Evolutionary conservation across 306 rosid species (phyloP).

Genomic region (Sicyos edulis): DNA sequence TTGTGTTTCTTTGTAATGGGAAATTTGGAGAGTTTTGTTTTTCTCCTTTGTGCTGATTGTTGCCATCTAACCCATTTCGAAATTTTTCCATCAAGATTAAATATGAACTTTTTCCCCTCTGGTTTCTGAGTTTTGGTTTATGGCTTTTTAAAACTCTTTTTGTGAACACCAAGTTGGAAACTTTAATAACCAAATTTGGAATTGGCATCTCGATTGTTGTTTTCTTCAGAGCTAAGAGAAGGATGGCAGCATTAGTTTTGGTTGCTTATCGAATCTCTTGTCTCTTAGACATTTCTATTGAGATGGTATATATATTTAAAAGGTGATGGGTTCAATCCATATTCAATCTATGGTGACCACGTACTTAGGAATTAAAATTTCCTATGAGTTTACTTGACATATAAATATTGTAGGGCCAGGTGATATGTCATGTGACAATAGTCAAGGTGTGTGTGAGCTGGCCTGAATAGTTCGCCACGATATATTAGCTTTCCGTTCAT

Average conservation of each 20-base stretch:
- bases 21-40: conserved; percentile 11
- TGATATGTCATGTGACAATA: too few species aligned
- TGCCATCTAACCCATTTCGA: neutral
- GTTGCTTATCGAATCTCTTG: neutral
- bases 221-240: neutral
- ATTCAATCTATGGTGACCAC: too few species aligned
- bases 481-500: neutral
- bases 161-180: neutral
- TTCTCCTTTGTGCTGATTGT: conserved; percentile 5
- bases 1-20: neutral
- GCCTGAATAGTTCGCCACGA: too few species aligned
- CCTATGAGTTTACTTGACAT: too few species aligned
- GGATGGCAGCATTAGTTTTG: neutral
- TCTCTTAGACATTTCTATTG: neutral
- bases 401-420: too few species aligned
- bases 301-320: too few species aligned
- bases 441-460: too few species aligned
- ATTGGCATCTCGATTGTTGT: conserved; percentile 7
- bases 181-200: neutral
- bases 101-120: neutral
- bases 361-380: too few species aligned
- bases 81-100: neutral
- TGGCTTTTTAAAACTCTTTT: neutral
- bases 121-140: conserved; percentile 1
- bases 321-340: too few species aligned